phyloP scores from a whole-genome alignment of 257 asterid species.

The Petunia axillaris region DNA sequence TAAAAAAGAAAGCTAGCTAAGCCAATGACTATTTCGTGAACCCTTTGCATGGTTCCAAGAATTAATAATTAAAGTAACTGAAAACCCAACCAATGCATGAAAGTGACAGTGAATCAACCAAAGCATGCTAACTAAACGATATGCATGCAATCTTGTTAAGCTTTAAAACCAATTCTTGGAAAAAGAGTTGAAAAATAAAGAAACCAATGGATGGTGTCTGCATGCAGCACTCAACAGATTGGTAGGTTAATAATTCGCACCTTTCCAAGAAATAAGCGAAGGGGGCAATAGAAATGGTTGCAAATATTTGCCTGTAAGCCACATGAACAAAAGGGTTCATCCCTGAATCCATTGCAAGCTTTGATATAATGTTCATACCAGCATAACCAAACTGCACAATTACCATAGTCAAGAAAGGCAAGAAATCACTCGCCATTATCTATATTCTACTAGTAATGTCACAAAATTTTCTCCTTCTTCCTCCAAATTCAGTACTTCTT shows the following conservation, averaged over 20 bases:
- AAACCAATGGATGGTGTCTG: not conserved
- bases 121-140: not conserved
- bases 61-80: not conserved
- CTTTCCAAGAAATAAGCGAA: conserved; percentile 82
- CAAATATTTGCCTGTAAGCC: conserved; percentile 85
- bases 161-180: not conserved
- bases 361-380: conserved; percentile 83
- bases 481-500: conserved; percentile 28
- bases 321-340: conserved; percentile 93
- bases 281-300: conserved; percentile 61
- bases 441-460: not conserved
- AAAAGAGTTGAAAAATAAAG: not conserved
- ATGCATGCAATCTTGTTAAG: not conserved
- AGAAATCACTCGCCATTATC: conserved; percentile 44
- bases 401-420: conserved; percentile 67
- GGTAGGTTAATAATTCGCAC: conserved; percentile 35
- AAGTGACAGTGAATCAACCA: not conserved
- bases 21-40: conserved; percentile 22
- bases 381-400: conserved; percentile 80
- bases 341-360: conserved; percentile 88
- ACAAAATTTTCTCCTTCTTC: conserved; percentile 8
- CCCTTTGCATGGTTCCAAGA: conserved; percentile 9
- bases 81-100: not conserved
- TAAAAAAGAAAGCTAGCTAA: conserved; percentile 8
- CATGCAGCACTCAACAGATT: not conserved